Percentiles rank a stretch among this genome's conserved stretches.
These are phyloP conservation scores for Nakaseomyces delphensis DNA, from an alignment of 1,139 yeast species.

Conservation along the genomic window DNA sequence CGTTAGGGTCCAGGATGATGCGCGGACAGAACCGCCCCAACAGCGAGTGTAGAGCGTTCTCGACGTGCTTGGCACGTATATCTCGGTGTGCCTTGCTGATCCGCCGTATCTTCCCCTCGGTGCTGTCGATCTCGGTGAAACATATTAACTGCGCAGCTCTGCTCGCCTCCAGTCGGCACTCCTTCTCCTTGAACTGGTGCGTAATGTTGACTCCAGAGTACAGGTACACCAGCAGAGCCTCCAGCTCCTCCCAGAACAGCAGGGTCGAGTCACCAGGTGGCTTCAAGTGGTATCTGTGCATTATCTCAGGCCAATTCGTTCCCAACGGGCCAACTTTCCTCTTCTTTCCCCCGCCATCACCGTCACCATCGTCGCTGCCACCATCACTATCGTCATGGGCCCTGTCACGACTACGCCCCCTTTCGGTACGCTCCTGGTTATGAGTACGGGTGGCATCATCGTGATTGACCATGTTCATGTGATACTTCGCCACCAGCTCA, in stretches of 20 bases:
- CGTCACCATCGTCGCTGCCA: neutral
- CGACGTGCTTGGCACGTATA: neutral
- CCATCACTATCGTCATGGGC: neutral
- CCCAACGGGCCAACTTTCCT: too few relatives aligned
- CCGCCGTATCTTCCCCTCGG: conserved; percentile 2
- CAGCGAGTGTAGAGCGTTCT: neutral
- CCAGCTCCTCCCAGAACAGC: conserved; percentile 4
- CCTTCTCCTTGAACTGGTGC: conserved; percentile 1
- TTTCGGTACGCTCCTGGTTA: too few relatives aligned
- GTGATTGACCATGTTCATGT: too few relatives aligned
- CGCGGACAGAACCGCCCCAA: conserved; percentile 2
- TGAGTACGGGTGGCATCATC: too few relatives aligned
- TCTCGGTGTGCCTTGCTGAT: neutral
- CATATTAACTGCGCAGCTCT: conserved; percentile 1
- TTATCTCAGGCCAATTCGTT: neutral
- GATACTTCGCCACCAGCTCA: neutral
- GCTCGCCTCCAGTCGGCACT: neutral
- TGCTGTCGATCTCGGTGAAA: neutral
- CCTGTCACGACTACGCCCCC: too few relatives aligned
- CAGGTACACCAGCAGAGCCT: conserved; percentile 3
- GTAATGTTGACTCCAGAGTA: conserved; percentile 4
- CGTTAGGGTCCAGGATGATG: conserved; percentile 2
- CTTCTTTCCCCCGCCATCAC: neutral
- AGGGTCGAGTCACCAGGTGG: neutral
- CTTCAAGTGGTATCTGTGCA: neutral